Evolutionary conservation across 1,139 yeast species (phyloP), one percentile per base, ranked within the genome.

Genomic region (Sugiyamaella grinbergsii): DNA sequence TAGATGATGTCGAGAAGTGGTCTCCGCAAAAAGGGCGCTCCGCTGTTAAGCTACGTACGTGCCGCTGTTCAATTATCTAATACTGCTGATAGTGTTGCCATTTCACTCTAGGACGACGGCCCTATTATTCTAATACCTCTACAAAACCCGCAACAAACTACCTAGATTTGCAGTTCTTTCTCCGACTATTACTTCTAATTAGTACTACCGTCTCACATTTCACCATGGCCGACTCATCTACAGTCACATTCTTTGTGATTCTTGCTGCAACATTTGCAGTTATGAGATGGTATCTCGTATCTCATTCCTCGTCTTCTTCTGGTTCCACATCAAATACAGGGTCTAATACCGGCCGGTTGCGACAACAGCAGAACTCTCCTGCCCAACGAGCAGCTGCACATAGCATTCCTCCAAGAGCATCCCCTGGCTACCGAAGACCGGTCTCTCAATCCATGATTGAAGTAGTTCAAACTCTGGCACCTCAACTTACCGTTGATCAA

Each of bases 391-490:
- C 31, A 10, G 50, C 38, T 10, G 37, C 46, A 2, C 33, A 19
- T 31, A 23, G 32, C 20, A 43, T 33, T 13, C 20, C 31, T 5
- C 19, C 48, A 16, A 32, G 47, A 15, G 52, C 50, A 49, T 36
- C 41, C 26, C 51, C 44, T 22, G 50, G 47, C 13, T 51, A 53
- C 33, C 53, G 68, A 15, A 79, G 95, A 50, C 76, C 73, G 2
- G 85, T 86, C n/a, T 85, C 89, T 2, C 78, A 76, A 8, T 82
- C 80, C 56, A 91, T 91, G 98, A 76, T 91, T 44, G 94, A 86
- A 58, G 83, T 87, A 0, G 97, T 91, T 1, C 88, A 83, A 60
- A 80, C 90, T 23, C 75, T 91, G 55, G 96, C 90, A 0, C 97
- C 98, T 1, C 75, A 75, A 29, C 71, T 88, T 45, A 74, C 87